Evolutionary conservation across 257 asterid genomes (phyloP), one percentile per base, ranked within the genome.

Genomic region (Henckelia pumila): DNA sequence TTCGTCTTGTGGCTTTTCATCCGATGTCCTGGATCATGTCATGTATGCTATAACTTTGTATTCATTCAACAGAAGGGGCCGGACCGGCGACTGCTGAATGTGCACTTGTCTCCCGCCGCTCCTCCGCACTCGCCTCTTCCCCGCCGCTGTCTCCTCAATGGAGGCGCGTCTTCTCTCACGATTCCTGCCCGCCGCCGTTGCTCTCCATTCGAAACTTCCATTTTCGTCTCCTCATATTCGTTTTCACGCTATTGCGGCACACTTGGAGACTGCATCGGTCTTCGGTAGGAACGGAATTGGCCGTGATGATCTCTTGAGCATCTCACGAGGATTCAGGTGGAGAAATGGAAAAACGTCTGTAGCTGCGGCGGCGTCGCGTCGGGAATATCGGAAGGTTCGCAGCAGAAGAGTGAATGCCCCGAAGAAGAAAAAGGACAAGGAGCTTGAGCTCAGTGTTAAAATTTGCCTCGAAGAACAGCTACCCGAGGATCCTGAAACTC

Each of bases 401-500:
- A 69, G 73, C 75, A 82, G 80, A 68, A 81, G 82, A 69, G 70
- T 53, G 26, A 72, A 80, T 58, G 80, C 81, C 6, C 61, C 72
- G 63, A 85, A 74, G 79, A 86, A 81, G 85, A 83, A 63, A 32
- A 86, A 76, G 24, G 91, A 65, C 72, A 89, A 78, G 76, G 95
- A 87, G 62, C 77, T 94, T 81, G 93, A 90, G 84, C 91, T 94
- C 60, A 76, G 81, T 72, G 97, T 91, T 59, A 77, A 81, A 68
- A 87, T 91, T 78, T 80, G 93, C 71, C 79, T 94, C 59, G 99
- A 94, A 72, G 93, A 90, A 64, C 90, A 79, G 58, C 76, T 94
- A 73, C 99, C 99, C 0, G 95, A 91, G 72, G 99, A 94, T 83
- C 82, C 95, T 77, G 99, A 94, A 71, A 78, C 88, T 80, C 19